Conservation (phyloP, 164 flowering plant species). For the Stephania yunnanensis region DNA sequence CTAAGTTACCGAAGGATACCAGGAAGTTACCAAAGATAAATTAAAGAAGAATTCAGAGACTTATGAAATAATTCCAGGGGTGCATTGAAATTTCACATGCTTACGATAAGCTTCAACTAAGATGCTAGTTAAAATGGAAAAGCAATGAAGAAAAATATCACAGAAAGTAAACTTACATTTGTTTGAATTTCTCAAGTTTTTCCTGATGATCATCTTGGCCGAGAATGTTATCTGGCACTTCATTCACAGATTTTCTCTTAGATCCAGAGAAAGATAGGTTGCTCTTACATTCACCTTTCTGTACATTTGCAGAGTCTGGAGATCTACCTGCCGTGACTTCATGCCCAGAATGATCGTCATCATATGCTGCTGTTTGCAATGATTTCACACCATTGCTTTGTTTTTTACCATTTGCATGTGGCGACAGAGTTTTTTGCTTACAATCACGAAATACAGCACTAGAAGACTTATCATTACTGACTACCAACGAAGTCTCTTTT, state of each 20-base stretch:
- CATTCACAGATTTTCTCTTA: conserved; percentile 46
- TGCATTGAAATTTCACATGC: not conserved
- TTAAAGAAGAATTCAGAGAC: not conserved
- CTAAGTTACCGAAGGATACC: not conserved
- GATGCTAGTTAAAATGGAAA: not conserved
- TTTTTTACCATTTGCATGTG: conserved; percentile 28
- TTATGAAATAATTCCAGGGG: not conserved
- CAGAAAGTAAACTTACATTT: conserved; percentile 41
- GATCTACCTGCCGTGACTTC: conserved; percentile 11
- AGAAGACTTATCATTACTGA: conserved; percentile 15
- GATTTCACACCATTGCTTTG: conserved; percentile 11
- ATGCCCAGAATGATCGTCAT: conserved; percentile 19
- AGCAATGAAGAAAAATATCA: not conserved
- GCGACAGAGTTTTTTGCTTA: conserved; percentile 12
- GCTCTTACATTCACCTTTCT: conserved; percentile 14
- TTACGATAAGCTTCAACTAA: not conserved
- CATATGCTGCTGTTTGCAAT: conserved; percentile 17
- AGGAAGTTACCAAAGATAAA: not conserved
- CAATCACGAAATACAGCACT: conserved; percentile 9
- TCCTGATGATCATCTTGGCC: conserved; percentile 38
- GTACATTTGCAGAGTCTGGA: conserved; percentile 16
- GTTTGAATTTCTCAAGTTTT: conserved; percentile 41
- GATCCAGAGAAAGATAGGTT: conserved; percentile 21
- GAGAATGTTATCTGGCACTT: conserved; percentile 35
- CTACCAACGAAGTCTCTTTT: conserved; percentile 10